Conservation (phyloP, 805 yeast genomes). For the Starmerella vitae region DNA sequence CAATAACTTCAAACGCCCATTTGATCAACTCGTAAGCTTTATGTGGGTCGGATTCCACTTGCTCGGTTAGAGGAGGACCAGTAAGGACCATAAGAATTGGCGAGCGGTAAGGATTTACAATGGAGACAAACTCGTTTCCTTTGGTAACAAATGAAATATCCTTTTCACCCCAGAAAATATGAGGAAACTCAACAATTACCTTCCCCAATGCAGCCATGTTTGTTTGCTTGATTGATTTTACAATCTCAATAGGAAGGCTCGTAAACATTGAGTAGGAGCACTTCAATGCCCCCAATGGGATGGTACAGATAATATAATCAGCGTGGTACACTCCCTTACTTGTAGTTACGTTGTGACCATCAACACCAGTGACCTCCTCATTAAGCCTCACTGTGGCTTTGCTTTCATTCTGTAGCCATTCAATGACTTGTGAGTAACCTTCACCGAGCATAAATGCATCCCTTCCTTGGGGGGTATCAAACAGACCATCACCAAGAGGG, state of each 20-base stretch:
- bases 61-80: slow-evolving; percentile 61
- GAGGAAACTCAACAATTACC: slow-evolving; percentile 52
- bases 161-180: slow-evolving; percentile 43
- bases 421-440: slow-evolving; percentile 30
- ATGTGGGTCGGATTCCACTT: slow-evolving; percentile 37
- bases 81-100: slow-evolving; percentile 46
- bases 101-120: slow-evolving; percentile 46
- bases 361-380: slow-evolving; percentile 33
- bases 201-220: slow-evolving; percentile 63
- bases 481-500: slow-evolving; percentile 48
- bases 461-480: slow-evolving; percentile 48
- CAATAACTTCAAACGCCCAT: slow-evolving; percentile 33
- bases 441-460: slow-evolving; percentile 46
- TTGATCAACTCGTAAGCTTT: slow-evolving; percentile 44
- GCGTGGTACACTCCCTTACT: slow-evolving; percentile 29
- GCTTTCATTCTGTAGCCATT: slow-evolving; percentile 34
- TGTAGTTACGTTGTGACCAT: slow-evolving; percentile 23
- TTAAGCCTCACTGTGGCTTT: slow-evolving; percentile 29
- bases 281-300: slow-evolving; percentile 61
- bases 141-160: slow-evolving; percentile 22
- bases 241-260: slow-evolving; percentile 28
- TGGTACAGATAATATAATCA: slow-evolving; percentile 55
- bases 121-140: slow-evolving; percentile 38
- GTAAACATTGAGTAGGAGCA: slow-evolving; percentile 10
- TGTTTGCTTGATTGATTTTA: slow-evolving; percentile 34